These are phyloP conservation scores for Paecilomyces fulvus DNA, from an alignment of 2,329 filamentous ascomycete species.

Conservation along the genomic window DNA sequence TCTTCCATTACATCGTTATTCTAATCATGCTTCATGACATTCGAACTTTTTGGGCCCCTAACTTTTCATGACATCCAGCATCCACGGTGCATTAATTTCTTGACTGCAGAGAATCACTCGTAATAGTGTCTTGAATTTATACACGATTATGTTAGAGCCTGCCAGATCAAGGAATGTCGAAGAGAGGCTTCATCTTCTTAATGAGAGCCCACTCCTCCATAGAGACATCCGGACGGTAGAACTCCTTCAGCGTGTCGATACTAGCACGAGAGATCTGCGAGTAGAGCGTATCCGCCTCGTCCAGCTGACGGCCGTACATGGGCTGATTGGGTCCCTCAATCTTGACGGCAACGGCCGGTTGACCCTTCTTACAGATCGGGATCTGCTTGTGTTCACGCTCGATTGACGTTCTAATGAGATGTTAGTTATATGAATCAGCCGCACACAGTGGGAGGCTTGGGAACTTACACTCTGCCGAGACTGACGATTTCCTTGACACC, in stretches of 20 bases:
- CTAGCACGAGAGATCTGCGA: constrained; percentile 76
- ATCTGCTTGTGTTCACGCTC: constrained; percentile 97
- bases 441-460: background rate
- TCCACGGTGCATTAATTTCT: background rate
- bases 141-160: background rate
- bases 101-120: background rate
- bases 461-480: constrained; percentile 83
- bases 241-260: constrained; percentile 94
- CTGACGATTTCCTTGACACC: constrained; percentile 74
- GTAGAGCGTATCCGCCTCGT: constrained; percentile 84
- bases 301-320: constrained; percentile 86
- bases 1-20: background rate
- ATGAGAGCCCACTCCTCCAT: constrained; percentile 94
- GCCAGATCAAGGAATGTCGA: constrained; percentile 64
- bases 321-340: constrained; percentile 93
- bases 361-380: constrained; percentile 83
- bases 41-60: background rate
- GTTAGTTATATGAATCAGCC: constrained; percentile 13
- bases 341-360: constrained; percentile 96
- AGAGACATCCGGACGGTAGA: constrained; percentile 76
- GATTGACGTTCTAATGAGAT: constrained; percentile 65
- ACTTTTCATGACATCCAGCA: background rate
- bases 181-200: constrained; percentile 88
- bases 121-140: background rate
- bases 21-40: background rate